Base-by-base conservation (phyloP, 352 stramenopile genomes). In the Phytophthora ohioensis region DNA sequence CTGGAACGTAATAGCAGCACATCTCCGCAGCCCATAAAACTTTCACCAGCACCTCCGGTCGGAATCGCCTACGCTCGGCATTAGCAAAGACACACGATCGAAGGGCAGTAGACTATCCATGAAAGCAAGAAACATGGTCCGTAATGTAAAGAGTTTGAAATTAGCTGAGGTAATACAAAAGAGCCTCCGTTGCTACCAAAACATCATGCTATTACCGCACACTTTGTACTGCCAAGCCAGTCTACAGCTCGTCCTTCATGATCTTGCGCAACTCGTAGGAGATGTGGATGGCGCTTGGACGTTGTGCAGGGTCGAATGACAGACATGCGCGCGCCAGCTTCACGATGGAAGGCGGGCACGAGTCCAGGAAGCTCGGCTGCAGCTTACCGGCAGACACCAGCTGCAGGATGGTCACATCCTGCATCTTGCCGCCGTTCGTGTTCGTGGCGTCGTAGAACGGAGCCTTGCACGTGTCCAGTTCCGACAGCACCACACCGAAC, bases 201-300 rank as follows among this genome's bases (percentile, higher is more conserved):
- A 72, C 57, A 72, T 57, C 51, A 48, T 48, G 47, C 42, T 69
- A 34, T 27, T 34, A 43, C 39, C 13, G n/a, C 17, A 57, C 43
- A 32, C 39, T 5, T 48, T 60, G 55, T 43, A 56, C 36, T 64
- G 13, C 11, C 9, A 36, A 27, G 15, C 42, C 53, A 57, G 42
- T 69, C 73, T 78, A 90, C 36, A 90, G 69, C 68, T 85, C 80
- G 51, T 91, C 82, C 71, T 87, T 88, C 69, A 92, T 78, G 69
- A 93, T 92, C 67, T 90, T 91, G 48, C 84, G 84, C 60, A 93
- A 67, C 67, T 91, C 80, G 75, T 91, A 94, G 15, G 86, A 90
- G 39, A 94, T 82, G 59, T 92, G 81, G 59, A 94, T 91, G 38
- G 86, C 86, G 54, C 80, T 89, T 47, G 86, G 86, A 57, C 86